These are phyloP conservation scores for Pleurotus cornucopiae DNA, from an alignment of 768 basidiomycete genomes.

Conservation along the genomic window DNA sequence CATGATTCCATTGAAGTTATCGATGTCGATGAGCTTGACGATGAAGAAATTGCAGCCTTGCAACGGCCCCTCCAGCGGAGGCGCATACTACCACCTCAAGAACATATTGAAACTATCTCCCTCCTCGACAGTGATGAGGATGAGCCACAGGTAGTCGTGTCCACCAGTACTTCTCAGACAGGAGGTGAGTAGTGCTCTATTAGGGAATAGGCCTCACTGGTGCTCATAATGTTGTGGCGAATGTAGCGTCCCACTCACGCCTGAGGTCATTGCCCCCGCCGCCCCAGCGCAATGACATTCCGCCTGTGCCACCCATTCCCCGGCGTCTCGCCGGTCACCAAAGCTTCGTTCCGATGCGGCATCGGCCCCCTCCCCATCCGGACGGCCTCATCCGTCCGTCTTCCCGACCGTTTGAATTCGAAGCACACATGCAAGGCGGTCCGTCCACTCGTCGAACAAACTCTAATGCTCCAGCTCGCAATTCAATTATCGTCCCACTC, in stretches of 20 bases:
- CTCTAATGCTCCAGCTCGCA: slow-evolving; percentile 16
- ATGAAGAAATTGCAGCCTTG: slow-evolving; percentile 11
- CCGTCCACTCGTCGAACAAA: slow-evolving; percentile 10
- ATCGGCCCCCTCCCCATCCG: slow-evolving; percentile 25
- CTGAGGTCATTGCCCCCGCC: slow-evolving; percentile 49
- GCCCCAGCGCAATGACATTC: slow-evolving; percentile 30
- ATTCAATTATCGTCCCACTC: slow-evolving; percentile 17
- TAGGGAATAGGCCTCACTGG: background rate
- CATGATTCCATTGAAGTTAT: slow-evolving; percentile 30
- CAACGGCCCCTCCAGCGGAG: slow-evolving; percentile 8
- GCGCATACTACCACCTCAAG: background rate
- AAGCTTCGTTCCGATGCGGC: slow-evolving; percentile 34
- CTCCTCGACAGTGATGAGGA: slow-evolving; percentile 38
- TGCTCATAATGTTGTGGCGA: background rate
- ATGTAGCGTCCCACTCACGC: slow-evolving; percentile 16
- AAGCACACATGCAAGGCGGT: slow-evolving; percentile 23
- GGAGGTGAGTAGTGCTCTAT: slow-evolving; percentile 7
- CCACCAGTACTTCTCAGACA: slow-evolving; percentile 1
- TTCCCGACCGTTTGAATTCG: slow-evolving; percentile 49
- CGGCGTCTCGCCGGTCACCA: slow-evolving; percentile 25
- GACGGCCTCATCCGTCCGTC: slow-evolving; percentile 46
- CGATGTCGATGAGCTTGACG: slow-evolving; percentile 37
- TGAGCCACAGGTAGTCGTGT: slow-evolving; percentile 18
- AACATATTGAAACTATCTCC: slow-evolving; percentile 23
- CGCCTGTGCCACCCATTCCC: slow-evolving; percentile 56